phyloP scores from a whole-genome alignment of 2,329 filamentous ascomycete genomes.

The Chrysoporthe deuterocubensis region DNA sequence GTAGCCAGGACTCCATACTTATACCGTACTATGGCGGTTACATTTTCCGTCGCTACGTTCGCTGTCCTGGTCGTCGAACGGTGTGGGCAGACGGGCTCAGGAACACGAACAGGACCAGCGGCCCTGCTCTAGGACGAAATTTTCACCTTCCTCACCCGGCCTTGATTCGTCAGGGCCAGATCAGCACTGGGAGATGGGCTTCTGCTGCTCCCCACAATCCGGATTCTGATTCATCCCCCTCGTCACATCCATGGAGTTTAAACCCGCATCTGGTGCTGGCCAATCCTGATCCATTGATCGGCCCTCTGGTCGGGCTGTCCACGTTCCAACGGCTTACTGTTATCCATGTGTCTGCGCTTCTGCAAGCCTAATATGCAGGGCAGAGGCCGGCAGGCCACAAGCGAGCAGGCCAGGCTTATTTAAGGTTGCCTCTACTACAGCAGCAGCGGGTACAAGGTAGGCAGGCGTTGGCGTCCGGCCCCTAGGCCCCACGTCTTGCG shows the following conservation, averaged over 20 bases:
- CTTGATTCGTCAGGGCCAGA: neutral
- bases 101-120: neutral
- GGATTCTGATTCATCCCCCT: neutral
- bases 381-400: slow-evolving; percentile 2
- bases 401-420: neutral
- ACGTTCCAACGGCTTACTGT: slow-evolving; percentile 6
- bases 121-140: neutral
- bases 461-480: neutral
- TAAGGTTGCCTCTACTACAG: neutral
- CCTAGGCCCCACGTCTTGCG: neutral
- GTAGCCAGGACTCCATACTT: neutral
- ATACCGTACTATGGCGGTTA: too few relatives aligned
- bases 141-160: neutral
- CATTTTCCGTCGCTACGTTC: neutral
- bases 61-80: neutral
- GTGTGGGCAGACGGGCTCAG: neutral
- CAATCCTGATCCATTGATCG: slow-evolving; percentile 7
- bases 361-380: slow-evolving; percentile 12
- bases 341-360: slow-evolving; percentile 10
- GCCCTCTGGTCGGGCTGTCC: neutral
- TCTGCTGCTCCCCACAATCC: slow-evolving; percentile 3
- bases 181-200: neutral
- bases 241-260: neutral
- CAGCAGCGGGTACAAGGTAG: neutral
- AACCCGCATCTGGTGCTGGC: neutral